phyloP scores from a whole-genome alignment of 768 basidiomycete species.

The Pleurotus giganteus region DNA sequence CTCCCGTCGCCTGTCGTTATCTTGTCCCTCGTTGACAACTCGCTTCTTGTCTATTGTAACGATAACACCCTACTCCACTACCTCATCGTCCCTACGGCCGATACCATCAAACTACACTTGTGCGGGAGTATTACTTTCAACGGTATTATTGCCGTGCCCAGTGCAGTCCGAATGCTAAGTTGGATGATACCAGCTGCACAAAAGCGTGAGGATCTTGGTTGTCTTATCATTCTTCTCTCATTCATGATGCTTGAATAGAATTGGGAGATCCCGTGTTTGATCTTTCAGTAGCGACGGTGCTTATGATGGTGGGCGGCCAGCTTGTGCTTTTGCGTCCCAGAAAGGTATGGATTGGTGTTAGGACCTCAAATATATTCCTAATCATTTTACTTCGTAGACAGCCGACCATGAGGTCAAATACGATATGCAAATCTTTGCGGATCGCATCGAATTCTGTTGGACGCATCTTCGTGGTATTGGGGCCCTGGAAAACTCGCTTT shows the following conservation, averaged over 20 bases:
- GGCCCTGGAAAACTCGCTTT: conserved; percentile 92
- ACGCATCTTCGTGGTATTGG: conserved; percentile 94
- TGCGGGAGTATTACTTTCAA: conserved; percentile 95
- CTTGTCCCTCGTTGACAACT: conserved; percentile 91
- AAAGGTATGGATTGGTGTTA: conserved; percentile 50
- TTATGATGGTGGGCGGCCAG: conserved; percentile 94
- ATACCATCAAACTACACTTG: conserved; percentile 80
- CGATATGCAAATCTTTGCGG: conserved; percentile 95
- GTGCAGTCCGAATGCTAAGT: conserved; percentile 84
- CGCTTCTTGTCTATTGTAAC: conserved; percentile 88
- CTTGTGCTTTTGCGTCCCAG: conserved; percentile 86
- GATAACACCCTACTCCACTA: conserved; percentile 95
- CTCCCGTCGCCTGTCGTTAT: conserved; percentile 79
- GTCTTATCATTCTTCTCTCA: neutral
- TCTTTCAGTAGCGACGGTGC: conserved; percentile 88
- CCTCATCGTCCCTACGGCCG: conserved; percentile 79
- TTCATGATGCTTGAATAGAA: conserved; percentile 44
- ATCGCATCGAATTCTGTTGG: conserved; percentile 99
- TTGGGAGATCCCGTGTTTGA: conserved; percentile 94
- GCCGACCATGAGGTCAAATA: conserved; percentile 90
- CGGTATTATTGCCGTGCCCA: conserved; percentile 84
- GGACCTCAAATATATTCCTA: neutral
- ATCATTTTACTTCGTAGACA: conserved; percentile 43
- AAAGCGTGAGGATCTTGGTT: conserved; percentile 62
- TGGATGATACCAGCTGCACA: conserved; percentile 96